A percentile compares a stretch with the other conserved stretches of the same genome.
Conservation (phyloP, 2,329 filamentous ascomycete species). For the Sphaerulina vaccinii region DNA sequence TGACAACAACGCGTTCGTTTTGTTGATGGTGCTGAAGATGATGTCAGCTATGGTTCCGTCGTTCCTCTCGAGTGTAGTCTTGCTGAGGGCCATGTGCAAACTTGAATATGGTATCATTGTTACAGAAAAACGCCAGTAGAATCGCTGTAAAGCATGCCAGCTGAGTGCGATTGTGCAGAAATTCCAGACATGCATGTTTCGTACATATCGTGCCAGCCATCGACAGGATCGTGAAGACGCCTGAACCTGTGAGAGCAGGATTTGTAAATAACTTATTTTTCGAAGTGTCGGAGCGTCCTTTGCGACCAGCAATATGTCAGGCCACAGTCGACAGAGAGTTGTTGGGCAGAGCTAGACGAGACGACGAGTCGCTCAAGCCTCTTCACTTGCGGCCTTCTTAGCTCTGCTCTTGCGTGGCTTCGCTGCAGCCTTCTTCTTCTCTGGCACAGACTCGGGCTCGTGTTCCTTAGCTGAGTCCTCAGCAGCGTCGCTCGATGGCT, state of each 20-base stretch:
- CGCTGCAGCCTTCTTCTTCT: slow-evolving; percentile 33
- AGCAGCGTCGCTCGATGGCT: slow-evolving; percentile 14
- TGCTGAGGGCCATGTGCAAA: no score
- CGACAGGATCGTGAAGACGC: no score
- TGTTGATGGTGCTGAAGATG: not conserved
- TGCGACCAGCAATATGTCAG: no score
- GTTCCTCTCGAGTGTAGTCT: not conserved
- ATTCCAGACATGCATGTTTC: not conserved
- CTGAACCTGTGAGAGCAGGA: no score
- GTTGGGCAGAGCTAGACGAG: not conserved
- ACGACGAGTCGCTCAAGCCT: slow-evolving; percentile 5
- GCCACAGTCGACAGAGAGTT: no score
- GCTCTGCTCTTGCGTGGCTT: slow-evolving; percentile 36
- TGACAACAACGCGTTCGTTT: slow-evolving; percentile 4
- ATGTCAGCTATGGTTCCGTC: not conserved
- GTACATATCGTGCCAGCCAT: no score
- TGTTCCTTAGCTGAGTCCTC: slow-evolving; percentile 24
- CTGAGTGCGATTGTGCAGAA: not conserved
- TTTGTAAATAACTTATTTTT: no score
- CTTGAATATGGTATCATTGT: not conserved
- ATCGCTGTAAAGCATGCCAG: not conserved
- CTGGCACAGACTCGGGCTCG: slow-evolving; percentile 35
- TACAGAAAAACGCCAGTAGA: not conserved
- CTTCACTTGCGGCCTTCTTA: slow-evolving; percentile 30
- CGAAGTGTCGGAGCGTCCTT: no score